Base-by-base conservation (phyloP, 2,329 filamentous ascomycete species). In the Mycogone perniciosa region DNA sequence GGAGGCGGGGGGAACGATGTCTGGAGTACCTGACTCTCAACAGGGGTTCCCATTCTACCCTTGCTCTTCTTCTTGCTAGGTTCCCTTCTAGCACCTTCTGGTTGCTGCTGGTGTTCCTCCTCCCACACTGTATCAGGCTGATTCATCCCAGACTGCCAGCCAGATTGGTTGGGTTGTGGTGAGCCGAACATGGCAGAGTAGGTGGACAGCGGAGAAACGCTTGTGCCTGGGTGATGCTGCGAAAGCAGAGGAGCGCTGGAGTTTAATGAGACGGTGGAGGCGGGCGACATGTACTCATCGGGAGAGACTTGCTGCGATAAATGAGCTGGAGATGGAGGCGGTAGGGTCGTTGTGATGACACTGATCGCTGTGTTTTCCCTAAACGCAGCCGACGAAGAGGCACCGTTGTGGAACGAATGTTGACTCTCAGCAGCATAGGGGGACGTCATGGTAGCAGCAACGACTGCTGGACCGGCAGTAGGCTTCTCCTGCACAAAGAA, bases 1-100 rank as follows among this genome's bases (percentile, higher is more conserved):
- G 71, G 71, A 10, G 71, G 70, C 26, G 67, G 67, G 31, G 67
- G 64, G 56, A 76, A 75, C 3, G 63, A 63, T 7, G 64, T 67
- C 58, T 67, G 65, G 11, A 54, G 39, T 13, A 39, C 34, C 6
- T 51, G 44, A 5, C 42, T 50, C 11, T 54, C 39, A 5, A 47
- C 48, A 3, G 52, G 48, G 13, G 34, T 51, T 10, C 44, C 52
- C 44, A 44, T 40, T 33, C 34, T 35, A 10, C 31, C 26, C 31
- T 39, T 41, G 11, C 34, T 54, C 35, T 40, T 54, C 39, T 51
- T 47, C 40, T 40, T 51, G n/a, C 37, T 44, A 11, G 27, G 13
- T 42, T 40, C 39, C 45, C 31, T 31, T 37, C 48, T n/a, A 46
- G 48, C 4, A 43, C 33, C 11, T 37, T 31, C 38, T 50, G 6